Evolutionary conservation across 345 rosid species (phyloP).

Genomic region (Carallia pectinifolia): DNA sequence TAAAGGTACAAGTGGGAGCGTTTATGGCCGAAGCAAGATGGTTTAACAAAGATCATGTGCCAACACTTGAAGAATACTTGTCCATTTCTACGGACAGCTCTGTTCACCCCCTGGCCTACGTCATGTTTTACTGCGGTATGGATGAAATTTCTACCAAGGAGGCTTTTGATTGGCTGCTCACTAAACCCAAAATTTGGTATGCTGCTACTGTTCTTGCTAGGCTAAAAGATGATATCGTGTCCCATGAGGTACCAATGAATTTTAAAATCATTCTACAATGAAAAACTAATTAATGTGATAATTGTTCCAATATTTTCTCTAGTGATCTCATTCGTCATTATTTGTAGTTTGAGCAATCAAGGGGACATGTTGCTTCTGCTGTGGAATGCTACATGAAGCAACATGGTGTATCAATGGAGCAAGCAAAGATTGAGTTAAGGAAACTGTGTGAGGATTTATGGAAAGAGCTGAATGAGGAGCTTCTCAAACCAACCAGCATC

Average conservation of each 20-base stretch:
- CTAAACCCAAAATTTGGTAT: conserved; percentile 1
- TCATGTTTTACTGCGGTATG: not conserved
- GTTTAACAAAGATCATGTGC: conserved; percentile 2
- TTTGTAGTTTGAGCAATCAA: conserved; percentile 8
- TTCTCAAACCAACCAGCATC: too few species aligned
- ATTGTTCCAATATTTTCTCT: too few species aligned
- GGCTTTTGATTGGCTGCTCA: conserved; percentile 13
- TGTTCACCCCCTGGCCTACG: not conserved
- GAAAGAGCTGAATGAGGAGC: conserved; percentile 18
- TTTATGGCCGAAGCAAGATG: conserved; percentile 8
- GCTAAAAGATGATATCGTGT: conserved; percentile 6
- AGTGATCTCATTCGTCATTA: too few species aligned
- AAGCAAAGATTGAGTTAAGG: not conserved
- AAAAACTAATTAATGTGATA: too few species aligned
- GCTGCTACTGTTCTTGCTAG: conserved; percentile 2
- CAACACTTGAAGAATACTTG: conserved; percentile 12
- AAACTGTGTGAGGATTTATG: conserved; percentile 4
- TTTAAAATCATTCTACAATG: too few species aligned
- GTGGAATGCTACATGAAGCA: conserved; percentile 19
- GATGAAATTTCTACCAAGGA: not conserved
- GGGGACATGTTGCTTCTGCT: conserved; percentile 11
- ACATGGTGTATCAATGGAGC: not conserved
- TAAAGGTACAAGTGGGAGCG: conserved; percentile 2
- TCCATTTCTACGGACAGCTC: not conserved
- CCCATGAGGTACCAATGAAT: conserved; percentile 2